phyloP scores from a whole-genome alignment of 345 rosid genomes.

The Melastoma malabathricum region DNA sequence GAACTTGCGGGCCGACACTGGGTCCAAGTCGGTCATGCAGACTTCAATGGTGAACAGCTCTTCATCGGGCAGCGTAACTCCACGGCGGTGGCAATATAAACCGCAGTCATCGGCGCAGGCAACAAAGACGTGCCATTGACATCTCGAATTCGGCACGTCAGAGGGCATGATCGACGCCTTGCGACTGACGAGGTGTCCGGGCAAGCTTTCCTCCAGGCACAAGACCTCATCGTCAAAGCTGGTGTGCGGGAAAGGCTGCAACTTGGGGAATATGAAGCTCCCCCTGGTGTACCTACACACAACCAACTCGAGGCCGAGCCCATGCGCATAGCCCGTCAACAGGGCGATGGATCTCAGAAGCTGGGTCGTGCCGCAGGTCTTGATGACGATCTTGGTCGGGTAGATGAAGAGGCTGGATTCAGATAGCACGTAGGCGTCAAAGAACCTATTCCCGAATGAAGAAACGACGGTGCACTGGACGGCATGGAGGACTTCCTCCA shows the following conservation, averaged over 20 bases:
- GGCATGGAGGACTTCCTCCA: slow-evolving; percentile 25
- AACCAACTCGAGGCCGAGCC: slow-evolving; percentile 17
- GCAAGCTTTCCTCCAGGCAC: slow-evolving; percentile 19
- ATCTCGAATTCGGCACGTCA: slow-evolving; percentile 13
- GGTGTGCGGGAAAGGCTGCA: slow-evolving; percentile 28
- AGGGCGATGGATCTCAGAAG: slow-evolving; percentile 31
- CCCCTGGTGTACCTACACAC: slow-evolving; percentile 27
- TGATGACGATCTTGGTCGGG: slow-evolving; percentile 28
- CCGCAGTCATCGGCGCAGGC: no score
- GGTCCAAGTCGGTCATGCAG: slow-evolving; percentile 38
- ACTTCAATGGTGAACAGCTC: slow-evolving; percentile 23
- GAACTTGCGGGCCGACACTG: slow-evolving; percentile 20
- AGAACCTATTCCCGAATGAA: slow-evolving; percentile 19
- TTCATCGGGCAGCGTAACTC: neutral
- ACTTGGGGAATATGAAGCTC: slow-evolving; percentile 28
- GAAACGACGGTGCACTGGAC: slow-evolving; percentile 35
- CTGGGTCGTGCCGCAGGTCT: slow-evolving; percentile 36
- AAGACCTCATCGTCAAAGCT: slow-evolving; percentile 30
- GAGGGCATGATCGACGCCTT: slow-evolving; percentile 17
- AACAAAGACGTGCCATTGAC: neutral
- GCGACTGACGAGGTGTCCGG: slow-evolving; percentile 7
- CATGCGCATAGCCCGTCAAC: slow-evolving; percentile 16
- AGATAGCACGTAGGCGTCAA: slow-evolving; percentile 32
- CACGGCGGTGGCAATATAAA: neutral
- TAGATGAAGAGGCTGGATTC: slow-evolving; percentile 37